Base-by-base conservation (phyloP, 2,329 filamentous ascomycete species). In the Aspergillus tanneri region DNA sequence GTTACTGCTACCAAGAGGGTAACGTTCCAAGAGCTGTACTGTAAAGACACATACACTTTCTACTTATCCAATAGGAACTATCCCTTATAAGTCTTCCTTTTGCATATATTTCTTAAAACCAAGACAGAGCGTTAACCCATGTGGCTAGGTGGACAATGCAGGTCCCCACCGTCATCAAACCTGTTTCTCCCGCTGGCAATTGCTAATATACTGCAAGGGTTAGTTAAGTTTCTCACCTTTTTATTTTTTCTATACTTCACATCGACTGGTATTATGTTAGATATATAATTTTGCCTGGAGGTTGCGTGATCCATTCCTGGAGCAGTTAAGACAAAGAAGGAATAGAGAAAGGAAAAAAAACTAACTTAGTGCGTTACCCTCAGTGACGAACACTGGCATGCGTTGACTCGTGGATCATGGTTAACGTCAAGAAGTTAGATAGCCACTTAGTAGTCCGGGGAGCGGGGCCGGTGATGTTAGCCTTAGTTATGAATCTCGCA, bases 331-430 rank as follows among this genome's bases (percentile, higher is more conserved):
- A n/a, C n/a, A n/a, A n/a, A n/a, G n/a, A n/a, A n/a, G n/a, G n/a
- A n/a, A n/a, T n/a, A n/a, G n/a, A n/a, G n/a, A n/a, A 24, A 18
- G 10, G 27, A 16, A 32, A 9, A n/a, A n/a, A 8, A 9, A 23
- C 40, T 22, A 3, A 43, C 40, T 23, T 22, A 43, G 16, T 10
- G 6, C 10, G 19, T 40, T 30, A 3, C 27, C 19, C 9, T 4
- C 4, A 22, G n/a, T 10, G 4, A 24, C 14, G 12, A 43, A 43
- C 7, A 10, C 40, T 21, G 12, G 40, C 16, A n/a, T 43, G 40
- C 11, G 25, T 34, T n/a, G 25, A 30, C 25, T 43, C 40, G 19
- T 43, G 40, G 10, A 43, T 43, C 24, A 43, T 21, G 11, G 40
- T 43, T 23, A 25, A 30, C 10, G 22, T 19, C 25, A 43, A 19